Percentiles rank a stretch among this genome's conserved stretches.
These are phyloP conservation scores for Colletotrichum gloeosporioides DNA, from an alignment of 2,329 filamentous ascomycete genomes.

Conservation along the genomic window DNA sequence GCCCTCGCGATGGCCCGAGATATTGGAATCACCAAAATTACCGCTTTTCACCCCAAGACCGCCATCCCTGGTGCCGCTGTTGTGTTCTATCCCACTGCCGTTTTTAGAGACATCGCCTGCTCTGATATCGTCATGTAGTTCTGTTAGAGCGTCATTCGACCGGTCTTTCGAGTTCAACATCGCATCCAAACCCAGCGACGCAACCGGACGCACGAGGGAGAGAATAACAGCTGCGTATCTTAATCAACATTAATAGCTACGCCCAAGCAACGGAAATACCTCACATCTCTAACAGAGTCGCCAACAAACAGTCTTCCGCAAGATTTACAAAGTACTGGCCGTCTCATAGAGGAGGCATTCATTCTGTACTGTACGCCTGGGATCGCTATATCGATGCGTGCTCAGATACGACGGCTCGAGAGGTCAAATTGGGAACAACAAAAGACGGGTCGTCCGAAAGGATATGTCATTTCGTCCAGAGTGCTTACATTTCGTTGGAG, in stretches of 20 bases:
- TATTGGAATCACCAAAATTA: neutral
- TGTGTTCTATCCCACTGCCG: neutral
- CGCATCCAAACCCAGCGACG: neutral
- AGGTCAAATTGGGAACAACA: neutral
- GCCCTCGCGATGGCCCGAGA: neutral
- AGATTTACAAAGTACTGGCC: neutral
- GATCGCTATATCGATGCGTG: neutral
- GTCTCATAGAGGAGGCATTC: neutral
- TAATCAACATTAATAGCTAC: neutral
- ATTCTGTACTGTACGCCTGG: neutral
- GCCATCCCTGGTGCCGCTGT: neutral
- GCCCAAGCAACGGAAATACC: neutral
- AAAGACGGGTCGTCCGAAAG: neutral
- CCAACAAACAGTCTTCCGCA: too few relatives aligned
- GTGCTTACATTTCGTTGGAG: neutral
- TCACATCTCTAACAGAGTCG: too few relatives aligned
- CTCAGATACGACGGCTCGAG: neutral
- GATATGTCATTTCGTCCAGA: neutral
- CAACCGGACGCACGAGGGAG: neutral
- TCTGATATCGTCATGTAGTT: neutral
- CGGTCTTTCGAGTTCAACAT: neutral
- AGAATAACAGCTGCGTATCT: neutral
- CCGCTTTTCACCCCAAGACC: neutral
- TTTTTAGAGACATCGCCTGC: neutral
- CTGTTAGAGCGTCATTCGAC: neutral